Evolutionary conservation across 2,329 filamentous ascomycete species (phyloP).

Genomic region (Chrysoporthe austroafricana): DNA sequence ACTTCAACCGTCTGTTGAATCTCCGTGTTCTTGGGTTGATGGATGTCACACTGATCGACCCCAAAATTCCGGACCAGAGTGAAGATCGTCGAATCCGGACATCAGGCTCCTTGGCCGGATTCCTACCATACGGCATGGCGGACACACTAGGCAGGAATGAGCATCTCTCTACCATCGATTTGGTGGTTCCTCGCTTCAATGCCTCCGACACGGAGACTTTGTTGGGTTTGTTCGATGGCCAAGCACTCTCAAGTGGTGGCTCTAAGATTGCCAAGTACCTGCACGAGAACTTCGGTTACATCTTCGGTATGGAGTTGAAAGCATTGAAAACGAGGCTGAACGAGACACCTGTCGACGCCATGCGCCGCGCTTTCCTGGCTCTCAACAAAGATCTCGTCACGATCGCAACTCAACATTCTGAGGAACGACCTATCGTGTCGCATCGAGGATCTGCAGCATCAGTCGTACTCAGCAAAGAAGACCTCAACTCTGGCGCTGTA

Average conservation of each 20-base stretch:
- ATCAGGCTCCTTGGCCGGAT: slow-evolving; percentile 91
- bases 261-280: slow-evolving; percentile 96
- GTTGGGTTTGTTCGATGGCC: slow-evolving; percentile 94
- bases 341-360: slow-evolving; percentile 80
- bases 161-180: slow-evolving; percentile 92
- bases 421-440: slow-evolving; percentile 68
- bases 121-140: slow-evolving; percentile 95
- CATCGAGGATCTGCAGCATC: slow-evolving; percentile 74
- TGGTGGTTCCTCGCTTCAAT: slow-evolving; percentile 91
- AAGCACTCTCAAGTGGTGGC: slow-evolving; percentile 83
- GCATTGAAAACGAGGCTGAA: slow-evolving; percentile 65
- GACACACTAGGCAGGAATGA: slow-evolving; percentile 92
- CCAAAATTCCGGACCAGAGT: slow-evolving; percentile 91
- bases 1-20: slow-evolving; percentile 84
- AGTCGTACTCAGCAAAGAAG: slow-evolving; percentile 83
- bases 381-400: slow-evolving; percentile 95
- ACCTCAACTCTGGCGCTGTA: slow-evolving; percentile 86
- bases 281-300: slow-evolving; percentile 90
- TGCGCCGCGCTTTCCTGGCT: slow-evolving; percentile 82
- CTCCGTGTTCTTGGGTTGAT: slow-evolving; percentile 90
- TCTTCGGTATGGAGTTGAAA: slow-evolving; percentile 82
- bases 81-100: slow-evolving; percentile 94
- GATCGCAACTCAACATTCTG: slow-evolving; percentile 77
- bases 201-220: slow-evolving; percentile 88
- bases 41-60: slow-evolving; percentile 95